A percentile compares a stretch with the other conserved stretches of the same genome.
Conservation (phyloP, 805 yeast genomes). For the Yarrowia yakushimensis region DNA sequence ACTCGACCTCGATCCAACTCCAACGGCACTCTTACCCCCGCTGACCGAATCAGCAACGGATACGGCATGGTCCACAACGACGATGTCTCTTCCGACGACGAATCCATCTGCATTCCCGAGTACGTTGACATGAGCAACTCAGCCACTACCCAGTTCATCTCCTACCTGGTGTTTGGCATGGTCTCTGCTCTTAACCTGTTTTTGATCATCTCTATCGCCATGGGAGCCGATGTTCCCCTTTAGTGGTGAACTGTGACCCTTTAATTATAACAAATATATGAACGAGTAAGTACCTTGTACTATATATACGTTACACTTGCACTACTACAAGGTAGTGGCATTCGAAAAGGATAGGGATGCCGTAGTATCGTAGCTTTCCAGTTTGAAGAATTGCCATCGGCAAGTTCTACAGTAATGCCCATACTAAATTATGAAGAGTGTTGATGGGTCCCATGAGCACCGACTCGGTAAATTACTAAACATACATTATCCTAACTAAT, state of each 20-base stretch:
- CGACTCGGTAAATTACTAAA: not conserved
- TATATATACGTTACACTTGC: no score
- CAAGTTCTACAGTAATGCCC: no score
- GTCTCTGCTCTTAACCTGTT: slow-evolving; percentile 71
- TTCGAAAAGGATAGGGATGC: no score
- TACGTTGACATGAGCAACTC: slow-evolving; percentile 70
- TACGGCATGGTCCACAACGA: slow-evolving; percentile 14
- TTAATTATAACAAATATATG: not conserved
- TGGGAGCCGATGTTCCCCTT: slow-evolving; percentile 53
- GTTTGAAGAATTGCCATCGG: no score
- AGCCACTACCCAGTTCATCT: slow-evolving; percentile 48
- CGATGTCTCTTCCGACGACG: slow-evolving; percentile 21
- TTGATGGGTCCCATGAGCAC: no score
- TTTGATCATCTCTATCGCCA: slow-evolving; percentile 51
- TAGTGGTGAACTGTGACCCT: slow-evolving; percentile 32
- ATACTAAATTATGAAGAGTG: no score
- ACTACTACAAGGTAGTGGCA: no score
- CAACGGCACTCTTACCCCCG: slow-evolving; percentile 17
- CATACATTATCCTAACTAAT: slow-evolving; percentile 23
- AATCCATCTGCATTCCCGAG: slow-evolving; percentile 35
- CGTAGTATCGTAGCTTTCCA: no score
- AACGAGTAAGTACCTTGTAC: not conserved
- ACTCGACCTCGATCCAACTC: slow-evolving; percentile 12
- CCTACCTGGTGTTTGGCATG: slow-evolving; percentile 63
- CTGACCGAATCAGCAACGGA: not conserved